Conservation (phyloP, 116 monocot genomes). For the Posidonia oceanica region DNA sequence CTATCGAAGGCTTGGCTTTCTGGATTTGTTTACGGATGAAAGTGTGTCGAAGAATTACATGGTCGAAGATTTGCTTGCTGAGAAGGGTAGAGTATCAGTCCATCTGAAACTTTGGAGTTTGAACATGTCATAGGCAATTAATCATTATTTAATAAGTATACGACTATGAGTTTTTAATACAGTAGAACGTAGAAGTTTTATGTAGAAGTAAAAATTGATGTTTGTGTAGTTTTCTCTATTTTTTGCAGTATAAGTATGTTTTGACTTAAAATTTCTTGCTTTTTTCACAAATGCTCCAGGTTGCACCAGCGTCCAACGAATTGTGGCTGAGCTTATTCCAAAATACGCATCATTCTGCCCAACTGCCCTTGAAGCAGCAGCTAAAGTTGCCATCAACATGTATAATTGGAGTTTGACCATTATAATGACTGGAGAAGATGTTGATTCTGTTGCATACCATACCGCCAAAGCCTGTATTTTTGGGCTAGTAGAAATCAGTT, state of each 20-base stretch:
- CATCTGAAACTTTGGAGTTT: too few relatives aligned
- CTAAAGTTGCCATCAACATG: conserved; percentile 79
- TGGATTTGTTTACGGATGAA: too few relatives aligned
- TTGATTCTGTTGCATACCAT: conserved; percentile 65
- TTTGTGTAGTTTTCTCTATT: too few relatives aligned
- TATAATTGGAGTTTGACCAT: conserved; percentile 74
- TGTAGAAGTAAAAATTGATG: too few relatives aligned
- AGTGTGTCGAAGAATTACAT: too few relatives aligned
- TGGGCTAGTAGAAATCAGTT: conserved; percentile 83
- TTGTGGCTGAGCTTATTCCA: conserved; percentile 84
- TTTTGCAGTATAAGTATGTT: background rate
- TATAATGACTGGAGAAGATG: conserved; percentile 75
- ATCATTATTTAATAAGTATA: too few relatives aligned
- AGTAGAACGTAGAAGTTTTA: too few relatives aligned
- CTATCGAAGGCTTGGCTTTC: too few relatives aligned
- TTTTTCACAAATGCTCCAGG: conserved; percentile 27
- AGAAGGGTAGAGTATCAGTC: too few relatives aligned
- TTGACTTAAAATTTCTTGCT: background rate
- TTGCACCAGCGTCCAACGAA: conserved; percentile 75
- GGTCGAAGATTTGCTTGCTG: too few relatives aligned
- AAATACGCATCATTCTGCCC: conserved; percentile 80
- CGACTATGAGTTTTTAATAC: too few relatives aligned
- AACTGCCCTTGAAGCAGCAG: conserved; percentile 85
- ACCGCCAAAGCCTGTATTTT: conserved; percentile 77
- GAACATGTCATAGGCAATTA: too few relatives aligned